A percentile compares a stretch with the other conserved stretches of the same genome.
These are phyloP conservation scores for Adiantum capillusveneris DNA, from an alignment of 75 land plant species.

Conservation along the genomic window DNA sequence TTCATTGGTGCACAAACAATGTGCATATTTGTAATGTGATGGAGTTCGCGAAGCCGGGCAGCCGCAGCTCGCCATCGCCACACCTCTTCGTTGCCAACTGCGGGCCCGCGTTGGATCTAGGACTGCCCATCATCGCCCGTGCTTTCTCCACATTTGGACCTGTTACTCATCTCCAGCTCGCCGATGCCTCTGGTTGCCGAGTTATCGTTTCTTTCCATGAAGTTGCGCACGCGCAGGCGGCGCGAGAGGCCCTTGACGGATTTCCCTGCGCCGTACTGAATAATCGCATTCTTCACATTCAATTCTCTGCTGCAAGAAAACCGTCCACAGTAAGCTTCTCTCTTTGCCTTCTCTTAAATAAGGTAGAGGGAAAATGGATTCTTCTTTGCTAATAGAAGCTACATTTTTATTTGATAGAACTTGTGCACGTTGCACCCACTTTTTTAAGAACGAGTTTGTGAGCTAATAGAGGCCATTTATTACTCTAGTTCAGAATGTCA, in stretches of 20 bases:
- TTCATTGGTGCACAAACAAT: too few relatives aligned
- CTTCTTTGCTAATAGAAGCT: too few relatives aligned
- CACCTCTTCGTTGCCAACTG: slow-evolving; percentile 92
- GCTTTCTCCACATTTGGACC: slow-evolving; percentile 56
- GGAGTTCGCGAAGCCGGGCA: slow-evolving; percentile 19
- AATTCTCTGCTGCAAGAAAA: slow-evolving; percentile 41
- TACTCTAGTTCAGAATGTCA: too few relatives aligned
- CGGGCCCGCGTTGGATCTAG: slow-evolving; percentile 77
- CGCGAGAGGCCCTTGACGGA: slow-evolving; percentile 44
- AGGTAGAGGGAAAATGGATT: too few relatives aligned
- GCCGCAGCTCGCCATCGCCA: slow-evolving; percentile 23
- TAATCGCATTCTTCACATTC: slow-evolving; percentile 55
- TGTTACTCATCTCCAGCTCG: slow-evolving; percentile 45
- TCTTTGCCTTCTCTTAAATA: too few relatives aligned
- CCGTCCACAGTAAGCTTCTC: too few relatives aligned
- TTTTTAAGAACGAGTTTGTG: too few relatives aligned
- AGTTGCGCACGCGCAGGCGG: slow-evolving; percentile 42
- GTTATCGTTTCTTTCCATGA: slow-evolving; percentile 58
- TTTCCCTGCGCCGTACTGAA: slow-evolving; percentile 45
- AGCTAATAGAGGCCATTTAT: too few relatives aligned
- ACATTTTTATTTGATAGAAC: too few relatives aligned
- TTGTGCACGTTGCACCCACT: too few relatives aligned
- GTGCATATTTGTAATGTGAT: too few relatives aligned
- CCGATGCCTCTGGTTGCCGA: slow-evolving; percentile 73
- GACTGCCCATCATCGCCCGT: slow-evolving; percentile 32